Evolutionary conservation across 805 yeast species (phyloP), one percentile per base, ranked within the genome.

Genomic region (Cyberlindnera mrakii): DNA sequence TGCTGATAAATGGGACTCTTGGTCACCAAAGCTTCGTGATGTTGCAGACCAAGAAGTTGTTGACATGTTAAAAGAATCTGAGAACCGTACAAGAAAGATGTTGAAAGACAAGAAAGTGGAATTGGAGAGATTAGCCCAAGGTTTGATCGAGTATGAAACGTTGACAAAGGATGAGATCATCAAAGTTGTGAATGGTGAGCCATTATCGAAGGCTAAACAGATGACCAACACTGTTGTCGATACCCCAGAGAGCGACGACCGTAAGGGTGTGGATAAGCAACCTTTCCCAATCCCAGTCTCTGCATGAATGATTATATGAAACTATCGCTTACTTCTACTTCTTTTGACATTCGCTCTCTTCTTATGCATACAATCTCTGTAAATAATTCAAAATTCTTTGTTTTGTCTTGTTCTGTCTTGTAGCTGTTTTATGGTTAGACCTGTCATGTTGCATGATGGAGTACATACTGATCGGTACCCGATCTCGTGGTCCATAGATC

Each of bases 31-130:
- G 52, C 75, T 95, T 39, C 74, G 95, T 51, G 93, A 88, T 59
- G 71, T 82, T 64, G 99, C 98, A 13, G 99, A 93, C 63, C 80
- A 84, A 55, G 98, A 93, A 67, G 90, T 93, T 33, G 73, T 96
- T 45, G 77, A 75, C 39, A 67, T 86, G 47, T 72, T 93, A 50
- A 71, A 85, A 43, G 78, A 71, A 6, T 81, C 95, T 20, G 97
- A 90, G 62, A 72, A 74, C 35, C 78, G 99, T 62, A 83, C 97
- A 1, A 75, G 93, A 53, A 63, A 67, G 40, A 54, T 91, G 62
- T 71, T 93, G 50, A 62, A 64, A 17, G 82, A 77, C 5, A 80
- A 74, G 58, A 71, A 74, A 39, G 63, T 70, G 15, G 98, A 93
- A 62, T 74, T 93, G 55, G 81, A 82, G 60, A 73, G 96, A 54